Evolutionary conservation across 306 rosid species (phyloP).

Genomic region (Rosa chinensis): DNA sequence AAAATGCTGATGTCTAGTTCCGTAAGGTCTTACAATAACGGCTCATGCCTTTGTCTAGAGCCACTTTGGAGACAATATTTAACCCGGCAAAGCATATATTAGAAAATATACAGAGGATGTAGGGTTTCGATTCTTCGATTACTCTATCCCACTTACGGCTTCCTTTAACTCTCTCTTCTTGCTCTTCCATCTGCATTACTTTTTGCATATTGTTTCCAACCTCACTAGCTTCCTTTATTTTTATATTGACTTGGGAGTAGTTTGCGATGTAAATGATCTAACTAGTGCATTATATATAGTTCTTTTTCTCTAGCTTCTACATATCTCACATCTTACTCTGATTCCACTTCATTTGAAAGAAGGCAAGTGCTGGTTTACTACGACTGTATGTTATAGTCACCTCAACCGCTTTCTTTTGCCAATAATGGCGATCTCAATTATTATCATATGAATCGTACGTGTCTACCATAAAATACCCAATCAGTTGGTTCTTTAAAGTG

Average conservation of each 20-base stretch:
- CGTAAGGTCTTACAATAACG: no score
- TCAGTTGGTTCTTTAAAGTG: no score
- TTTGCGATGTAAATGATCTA: not conserved
- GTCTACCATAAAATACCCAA: no score
- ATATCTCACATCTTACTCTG: not conserved
- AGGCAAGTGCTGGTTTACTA: not conserved
- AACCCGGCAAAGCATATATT: constrained; percentile 16
- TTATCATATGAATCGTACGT: no score
- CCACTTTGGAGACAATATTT: constrained; percentile 15
- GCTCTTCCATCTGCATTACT: constrained; percentile 15
- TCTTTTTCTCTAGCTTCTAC: not conserved
- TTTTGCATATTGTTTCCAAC: not conserved
- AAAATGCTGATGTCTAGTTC: no score
- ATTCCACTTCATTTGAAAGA: not conserved
- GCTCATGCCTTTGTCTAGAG: constrained; percentile 30
- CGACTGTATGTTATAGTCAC: no score
- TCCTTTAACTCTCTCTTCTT: not conserved
- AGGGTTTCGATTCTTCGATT: constrained; percentile 11
- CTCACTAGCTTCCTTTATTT: not conserved
- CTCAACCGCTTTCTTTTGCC: no score
- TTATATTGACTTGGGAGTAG: no score
- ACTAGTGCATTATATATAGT: not conserved
- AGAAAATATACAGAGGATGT: not conserved
- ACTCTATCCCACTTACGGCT: not conserved
- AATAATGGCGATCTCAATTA: no score